Percentiles rank a stretch among this genome's conserved stretches.
These are phyloP conservation scores for Artomyces pyxidatus DNA, from an alignment of 768 basidiomycete genomes.

Conservation along the genomic window DNA sequence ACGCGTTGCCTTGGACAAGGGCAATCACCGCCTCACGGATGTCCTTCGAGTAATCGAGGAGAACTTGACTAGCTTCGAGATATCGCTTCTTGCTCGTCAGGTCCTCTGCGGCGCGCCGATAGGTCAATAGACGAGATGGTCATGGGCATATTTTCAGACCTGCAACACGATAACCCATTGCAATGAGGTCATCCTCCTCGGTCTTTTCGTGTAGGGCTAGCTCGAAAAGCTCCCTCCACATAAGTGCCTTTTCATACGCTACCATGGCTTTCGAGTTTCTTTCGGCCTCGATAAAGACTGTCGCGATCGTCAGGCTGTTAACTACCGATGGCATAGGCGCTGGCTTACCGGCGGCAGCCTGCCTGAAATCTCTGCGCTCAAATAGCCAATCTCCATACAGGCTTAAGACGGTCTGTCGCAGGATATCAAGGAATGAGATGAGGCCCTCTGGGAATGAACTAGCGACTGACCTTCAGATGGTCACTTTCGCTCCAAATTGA, in stretches of 20 bases:
- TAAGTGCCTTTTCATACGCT: slow-evolving; percentile 77
- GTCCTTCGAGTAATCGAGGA: slow-evolving; percentile 79
- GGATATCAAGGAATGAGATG: not conserved
- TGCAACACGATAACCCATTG: slow-evolving; percentile 69
- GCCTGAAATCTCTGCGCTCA: slow-evolving; percentile 72
- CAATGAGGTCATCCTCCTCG: slow-evolving; percentile 45
- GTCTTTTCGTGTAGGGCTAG: slow-evolving; percentile 50
- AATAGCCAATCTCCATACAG: slow-evolving; percentile 85
- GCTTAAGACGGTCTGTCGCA: slow-evolving; percentile 51
- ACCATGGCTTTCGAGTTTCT: slow-evolving; percentile 69
- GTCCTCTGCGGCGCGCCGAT: slow-evolving; percentile 48
- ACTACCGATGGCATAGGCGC: no score
- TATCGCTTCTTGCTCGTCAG: slow-evolving; percentile 73
- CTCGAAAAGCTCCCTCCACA: slow-evolving; percentile 91
- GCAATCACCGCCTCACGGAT: slow-evolving; percentile 67
- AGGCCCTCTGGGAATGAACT: not conserved
- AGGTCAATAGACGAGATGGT: not conserved
- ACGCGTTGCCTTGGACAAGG: slow-evolving; percentile 71
- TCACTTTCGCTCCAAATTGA: slow-evolving; percentile 64
- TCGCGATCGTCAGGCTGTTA: not conserved
- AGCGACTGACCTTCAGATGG: slow-evolving; percentile 44
- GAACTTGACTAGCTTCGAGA: slow-evolving; percentile 71
- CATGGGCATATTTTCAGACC: slow-evolving; percentile 48
- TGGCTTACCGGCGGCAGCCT: slow-evolving; percentile 69
- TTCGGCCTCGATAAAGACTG: slow-evolving; percentile 69